Evolutionary conservation across 495 filamentous ascomycete species (phyloP).

Genomic region (Trichoderma gamsii): DNA sequence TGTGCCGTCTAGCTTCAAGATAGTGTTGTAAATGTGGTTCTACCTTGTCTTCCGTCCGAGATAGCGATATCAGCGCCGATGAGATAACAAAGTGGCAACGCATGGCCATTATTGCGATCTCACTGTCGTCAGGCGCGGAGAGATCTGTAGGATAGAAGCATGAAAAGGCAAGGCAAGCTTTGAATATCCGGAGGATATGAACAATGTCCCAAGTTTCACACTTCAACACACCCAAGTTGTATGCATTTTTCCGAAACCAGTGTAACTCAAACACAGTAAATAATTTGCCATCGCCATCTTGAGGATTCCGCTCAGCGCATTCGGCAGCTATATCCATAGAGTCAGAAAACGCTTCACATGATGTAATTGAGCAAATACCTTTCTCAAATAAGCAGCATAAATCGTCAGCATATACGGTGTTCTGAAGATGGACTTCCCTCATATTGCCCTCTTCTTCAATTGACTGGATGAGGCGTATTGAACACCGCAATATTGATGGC

Average conservation of each 20-base stretch:
- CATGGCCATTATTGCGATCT: slow-evolving; percentile 53
- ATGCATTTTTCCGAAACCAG: slow-evolving; percentile 76
- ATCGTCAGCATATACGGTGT: slow-evolving; percentile 4
- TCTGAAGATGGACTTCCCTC: neutral
- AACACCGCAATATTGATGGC: slow-evolving; percentile 60
- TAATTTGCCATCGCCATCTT: slow-evolving; percentile 27
- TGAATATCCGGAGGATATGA: slow-evolving; percentile 50
- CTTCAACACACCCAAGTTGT: slow-evolving; percentile 60
- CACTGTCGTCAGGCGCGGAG: slow-evolving; percentile 32
- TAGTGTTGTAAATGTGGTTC: slow-evolving; percentile 57
- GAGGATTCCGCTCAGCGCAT: slow-evolving; percentile 38
- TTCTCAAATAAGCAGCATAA: slow-evolving; percentile 59
- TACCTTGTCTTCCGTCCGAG: slow-evolving; percentile 57
- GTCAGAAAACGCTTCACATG: slow-evolving; percentile 20
- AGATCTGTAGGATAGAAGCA: slow-evolving; percentile 50
- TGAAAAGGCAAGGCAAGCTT: slow-evolving; percentile 56
- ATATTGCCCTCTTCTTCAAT: slow-evolving; percentile 39
- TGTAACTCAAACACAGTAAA: slow-evolving; percentile 61
- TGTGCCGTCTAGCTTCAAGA: slow-evolving; percentile 48
- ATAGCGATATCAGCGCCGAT: slow-evolving; percentile 53
- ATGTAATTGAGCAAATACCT: slow-evolving; percentile 36
- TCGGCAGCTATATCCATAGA: slow-evolving; percentile 30
- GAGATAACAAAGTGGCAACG: slow-evolving; percentile 65
- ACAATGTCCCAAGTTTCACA: slow-evolving; percentile 47
- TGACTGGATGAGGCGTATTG: slow-evolving; percentile 52